Percentiles rank a stretch among this genome's conserved stretches.
phyloP scores from a whole-genome alignment of 345 rosid species.

The Rhizophora mangle region DNA sequence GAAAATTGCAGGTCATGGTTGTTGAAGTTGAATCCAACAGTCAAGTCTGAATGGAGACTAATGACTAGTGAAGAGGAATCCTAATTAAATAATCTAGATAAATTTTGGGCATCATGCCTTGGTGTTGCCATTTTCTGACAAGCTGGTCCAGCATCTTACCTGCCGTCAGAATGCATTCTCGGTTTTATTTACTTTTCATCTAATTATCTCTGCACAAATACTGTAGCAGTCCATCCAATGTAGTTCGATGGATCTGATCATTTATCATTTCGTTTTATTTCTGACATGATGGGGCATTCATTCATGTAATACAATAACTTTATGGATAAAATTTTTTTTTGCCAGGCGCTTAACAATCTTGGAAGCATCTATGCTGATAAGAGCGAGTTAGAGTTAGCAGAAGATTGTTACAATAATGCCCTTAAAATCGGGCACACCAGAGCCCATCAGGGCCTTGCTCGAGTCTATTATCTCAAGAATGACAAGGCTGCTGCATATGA shows the following conservation, averaged over 20 bases:
- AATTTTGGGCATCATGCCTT: not conserved
- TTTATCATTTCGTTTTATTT: not conserved
- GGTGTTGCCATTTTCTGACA: not conserved
- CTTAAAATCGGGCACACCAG: constrained; percentile 90
- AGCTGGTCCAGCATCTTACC: too few species aligned
- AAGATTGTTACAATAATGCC: constrained; percentile 94
- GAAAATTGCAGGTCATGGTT: not conserved
- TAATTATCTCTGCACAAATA: not conserved
- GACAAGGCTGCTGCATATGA: constrained; percentile 73
- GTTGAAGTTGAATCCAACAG: not conserved
- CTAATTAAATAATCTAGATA: not conserved
- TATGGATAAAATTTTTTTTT: constrained; percentile 5
- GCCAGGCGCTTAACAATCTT: constrained; percentile 95
- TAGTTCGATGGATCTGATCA: not conserved
- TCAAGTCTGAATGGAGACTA: not conserved
- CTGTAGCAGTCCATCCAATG: not conserved
- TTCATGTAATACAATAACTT: not conserved
- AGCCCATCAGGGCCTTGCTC: constrained; percentile 97
- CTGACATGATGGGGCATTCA: not conserved
- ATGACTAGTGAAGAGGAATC: not conserved
- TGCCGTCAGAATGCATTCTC: not conserved
- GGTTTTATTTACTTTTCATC: not conserved
- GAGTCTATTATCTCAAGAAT: constrained; percentile 77
- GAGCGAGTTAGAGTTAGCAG: constrained; percentile 70
- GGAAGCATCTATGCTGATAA: constrained; percentile 89